phyloP scores from a whole-genome alignment of 78 protist genomes.

The Chrysochromulina parva region DNA sequence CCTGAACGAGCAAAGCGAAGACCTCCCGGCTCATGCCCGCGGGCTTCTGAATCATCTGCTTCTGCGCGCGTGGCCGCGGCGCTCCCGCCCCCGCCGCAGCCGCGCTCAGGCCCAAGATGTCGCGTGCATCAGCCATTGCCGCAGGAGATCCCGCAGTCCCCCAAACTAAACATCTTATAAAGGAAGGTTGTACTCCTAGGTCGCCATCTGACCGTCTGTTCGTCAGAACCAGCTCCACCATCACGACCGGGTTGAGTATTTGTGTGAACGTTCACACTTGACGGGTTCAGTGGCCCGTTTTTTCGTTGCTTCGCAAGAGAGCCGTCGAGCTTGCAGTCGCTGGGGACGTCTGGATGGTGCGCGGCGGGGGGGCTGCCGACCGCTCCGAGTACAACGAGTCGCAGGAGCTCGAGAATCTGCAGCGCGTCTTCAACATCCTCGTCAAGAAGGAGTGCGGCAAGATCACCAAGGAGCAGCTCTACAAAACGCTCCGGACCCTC shows the following conservation, averaged over 20 bases:
- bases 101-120: neutral
- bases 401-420: neutral
- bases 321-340: too few relatives aligned
- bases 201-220: too few relatives aligned
- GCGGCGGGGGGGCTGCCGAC: too few relatives aligned
- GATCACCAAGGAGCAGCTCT: neutral
- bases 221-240: too few relatives aligned
- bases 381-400: neutral
- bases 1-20: neutral
- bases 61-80: neutral
- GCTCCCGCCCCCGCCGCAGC: neutral
- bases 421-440: neutral
- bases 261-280: too few relatives aligned
- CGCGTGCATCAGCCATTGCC: neutral
- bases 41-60: neutral
- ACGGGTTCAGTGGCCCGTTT: too few relatives aligned
- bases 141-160: neutral
- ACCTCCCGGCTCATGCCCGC: slow-evolving; percentile 28
- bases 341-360: too few relatives aligned
- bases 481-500: neutral
- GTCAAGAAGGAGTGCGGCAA: neutral
- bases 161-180: neutral
- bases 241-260: too few relatives aligned
- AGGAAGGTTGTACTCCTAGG: too few relatives aligned
- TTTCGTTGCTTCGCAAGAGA: too few relatives aligned